Conservation (phyloP, 176 grass and related monocot species). For the Raddia distichophylla region DNA sequence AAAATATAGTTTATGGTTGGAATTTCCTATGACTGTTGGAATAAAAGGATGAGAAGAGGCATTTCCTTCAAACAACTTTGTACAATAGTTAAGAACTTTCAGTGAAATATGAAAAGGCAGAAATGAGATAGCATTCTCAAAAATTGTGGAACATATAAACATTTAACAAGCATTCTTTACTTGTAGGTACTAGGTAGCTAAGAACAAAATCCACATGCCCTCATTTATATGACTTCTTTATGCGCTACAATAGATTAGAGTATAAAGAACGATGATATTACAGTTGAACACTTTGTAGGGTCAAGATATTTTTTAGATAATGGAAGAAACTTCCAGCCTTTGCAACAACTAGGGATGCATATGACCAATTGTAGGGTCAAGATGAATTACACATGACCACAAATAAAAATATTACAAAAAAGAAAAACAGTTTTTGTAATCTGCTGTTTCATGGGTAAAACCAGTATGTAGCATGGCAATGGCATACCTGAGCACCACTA, state of each 20-base stretch:
- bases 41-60: slow-evolving; percentile 9
- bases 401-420: slow-evolving; percentile 1
- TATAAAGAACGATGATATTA: slow-evolving; percentile 8
- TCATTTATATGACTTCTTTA: not conserved
- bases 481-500: slow-evolving; percentile 82
- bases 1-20: slow-evolving; percentile 18
- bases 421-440: slow-evolving; percentile 2
- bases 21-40: not conserved
- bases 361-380: not conserved
- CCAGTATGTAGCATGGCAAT: slow-evolving; percentile 1
- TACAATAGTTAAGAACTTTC: slow-evolving; percentile 5
- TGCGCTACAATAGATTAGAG: not conserved
- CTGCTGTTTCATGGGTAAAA: slow-evolving; percentile 8
- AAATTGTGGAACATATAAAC: not conserved
- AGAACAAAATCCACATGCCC: not conserved
- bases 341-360: too few species aligned
- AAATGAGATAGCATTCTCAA: slow-evolving; percentile 2
- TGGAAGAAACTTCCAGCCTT: too few species aligned
- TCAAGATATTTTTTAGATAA: not conserved
- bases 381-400: not conserved
- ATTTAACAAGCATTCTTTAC: not conserved
- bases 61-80: not conserved
- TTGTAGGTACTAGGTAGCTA: not conserved
- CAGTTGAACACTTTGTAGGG: not conserved
- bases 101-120: slow-evolving; percentile 15